phyloP scores from a whole-genome alignment of 2,329 filamentous ascomycete species.

The Simplicillium sp. region DNA sequence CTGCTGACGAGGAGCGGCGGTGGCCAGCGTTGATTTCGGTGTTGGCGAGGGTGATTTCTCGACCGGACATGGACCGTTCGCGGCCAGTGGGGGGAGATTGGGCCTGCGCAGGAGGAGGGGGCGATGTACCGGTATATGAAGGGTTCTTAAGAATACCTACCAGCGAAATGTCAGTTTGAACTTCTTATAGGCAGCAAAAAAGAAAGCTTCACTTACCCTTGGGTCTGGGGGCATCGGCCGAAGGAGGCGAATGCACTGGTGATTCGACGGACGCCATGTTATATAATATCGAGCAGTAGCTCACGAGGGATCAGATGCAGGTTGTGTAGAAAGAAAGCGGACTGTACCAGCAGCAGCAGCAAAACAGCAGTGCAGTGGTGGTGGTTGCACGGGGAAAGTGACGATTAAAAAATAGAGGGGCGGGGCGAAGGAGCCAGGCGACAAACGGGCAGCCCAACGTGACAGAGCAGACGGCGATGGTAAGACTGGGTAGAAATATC shows the following conservation, averaged over 20 bases:
- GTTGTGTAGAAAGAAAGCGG: neutral
- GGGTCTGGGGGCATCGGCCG: slow-evolving; percentile 30
- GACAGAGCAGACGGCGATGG: too few species aligned
- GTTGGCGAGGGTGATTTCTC: slow-evolving; percentile 89
- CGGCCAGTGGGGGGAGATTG: slow-evolving; percentile 22
- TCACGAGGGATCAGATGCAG: neutral
- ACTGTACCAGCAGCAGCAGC: too few species aligned
- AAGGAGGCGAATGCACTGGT: slow-evolving; percentile 31
- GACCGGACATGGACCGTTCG: slow-evolving; percentile 47
- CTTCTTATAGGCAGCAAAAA: neutral
- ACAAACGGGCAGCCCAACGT: too few species aligned
- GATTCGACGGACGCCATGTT: slow-evolving; percentile 31
- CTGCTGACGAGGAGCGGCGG: slow-evolving; percentile 67
- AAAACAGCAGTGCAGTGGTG: slow-evolving; percentile 2
- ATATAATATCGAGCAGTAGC: slow-evolving; percentile 7
- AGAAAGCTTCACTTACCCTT: slow-evolving; percentile 28
- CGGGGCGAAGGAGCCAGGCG: too few species aligned
- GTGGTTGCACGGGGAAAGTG: too few species aligned
- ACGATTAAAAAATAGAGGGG: too few species aligned
- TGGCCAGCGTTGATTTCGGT: slow-evolving; percentile 90
- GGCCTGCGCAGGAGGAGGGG: slow-evolving; percentile 38
- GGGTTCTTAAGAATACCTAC: slow-evolving; percentile 92
- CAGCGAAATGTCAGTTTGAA: neutral
- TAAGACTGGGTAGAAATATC: too few species aligned
- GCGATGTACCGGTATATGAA: slow-evolving; percentile 28